A percentile compares a stretch with the other conserved stretches of the same genome.
phyloP scores from a whole-genome alignment of 2,329 filamentous ascomycete species.

The Cytospora schulzeri region DNA sequence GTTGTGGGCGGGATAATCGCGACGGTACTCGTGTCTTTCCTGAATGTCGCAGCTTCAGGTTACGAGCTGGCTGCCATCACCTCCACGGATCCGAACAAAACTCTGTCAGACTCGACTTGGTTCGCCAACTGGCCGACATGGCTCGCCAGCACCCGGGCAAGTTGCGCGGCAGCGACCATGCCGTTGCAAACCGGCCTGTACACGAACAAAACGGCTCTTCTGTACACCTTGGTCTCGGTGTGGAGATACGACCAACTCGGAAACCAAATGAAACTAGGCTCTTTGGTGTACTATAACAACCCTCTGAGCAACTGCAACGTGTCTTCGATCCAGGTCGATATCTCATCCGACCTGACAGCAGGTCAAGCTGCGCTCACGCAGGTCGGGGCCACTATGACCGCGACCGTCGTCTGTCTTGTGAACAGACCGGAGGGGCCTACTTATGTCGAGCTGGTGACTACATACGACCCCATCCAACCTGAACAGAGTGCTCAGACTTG shows the following conservation, averaged over 20 bases:
- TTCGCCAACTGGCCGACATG: not conserved
- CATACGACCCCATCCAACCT: not conserved
- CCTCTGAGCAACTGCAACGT: not conserved
- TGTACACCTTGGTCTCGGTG: not conserved
- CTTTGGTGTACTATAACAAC: not conserved
- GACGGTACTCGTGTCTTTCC: not conserved
- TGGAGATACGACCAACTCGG: not conserved
- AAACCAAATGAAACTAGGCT: not conserved
- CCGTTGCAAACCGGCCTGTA: not conserved
- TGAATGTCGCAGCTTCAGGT: not conserved
- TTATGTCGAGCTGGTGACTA: not conserved
- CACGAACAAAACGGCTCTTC: not conserved
- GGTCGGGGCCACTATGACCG: not conserved
- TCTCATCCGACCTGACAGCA: not conserved
- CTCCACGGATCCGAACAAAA: not conserved
- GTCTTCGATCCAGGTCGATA: not conserved
- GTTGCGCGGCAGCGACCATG: not conserved
- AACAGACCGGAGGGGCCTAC: not conserved
- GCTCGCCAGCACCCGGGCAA: not conserved
- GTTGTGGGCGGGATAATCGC: not conserved
- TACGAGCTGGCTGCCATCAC: not conserved
- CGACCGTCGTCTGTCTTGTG: not conserved
- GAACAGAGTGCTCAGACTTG: not conserved
- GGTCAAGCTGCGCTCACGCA: not conserved
- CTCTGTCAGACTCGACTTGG: not conserved